Evolutionary conservation across 257 asterid genomes (phyloP).

Genomic region (Mitragyna speciosa): DNA sequence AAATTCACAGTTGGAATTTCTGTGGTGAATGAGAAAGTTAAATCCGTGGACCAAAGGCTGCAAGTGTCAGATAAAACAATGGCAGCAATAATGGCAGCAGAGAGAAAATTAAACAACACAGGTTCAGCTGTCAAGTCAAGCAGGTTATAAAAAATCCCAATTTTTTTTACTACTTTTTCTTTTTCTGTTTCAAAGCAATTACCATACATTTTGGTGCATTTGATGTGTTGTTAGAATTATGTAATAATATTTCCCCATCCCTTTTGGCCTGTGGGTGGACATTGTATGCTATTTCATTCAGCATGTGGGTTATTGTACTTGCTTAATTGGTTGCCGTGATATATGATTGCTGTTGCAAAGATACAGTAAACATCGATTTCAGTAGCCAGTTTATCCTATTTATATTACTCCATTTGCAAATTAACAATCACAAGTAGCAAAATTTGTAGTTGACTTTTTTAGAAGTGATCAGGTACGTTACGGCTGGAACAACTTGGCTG

Average conservation of each 20-base stretch:
- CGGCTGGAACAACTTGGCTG: constrained; percentile 92
- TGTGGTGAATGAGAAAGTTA: constrained; percentile 86
- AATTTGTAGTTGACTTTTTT: constrained; percentile 10
- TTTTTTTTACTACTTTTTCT: not conserved
- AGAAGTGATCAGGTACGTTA: constrained; percentile 69
- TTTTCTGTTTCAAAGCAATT: constrained; percentile 5
- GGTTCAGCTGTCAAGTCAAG: constrained; percentile 98
- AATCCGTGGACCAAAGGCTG: constrained; percentile 87
- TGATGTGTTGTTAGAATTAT: not conserved
- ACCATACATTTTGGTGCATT: not conserved
- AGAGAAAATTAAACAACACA: constrained; percentile 82
- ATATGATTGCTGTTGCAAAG: not conserved
- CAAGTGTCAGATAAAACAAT: constrained; percentile 95
- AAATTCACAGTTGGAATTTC: constrained; percentile 85
- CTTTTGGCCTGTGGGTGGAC: constrained; percentile 1
- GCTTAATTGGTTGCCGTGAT: not conserved
- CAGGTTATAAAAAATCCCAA: constrained; percentile 50
- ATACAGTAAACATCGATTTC: not conserved
- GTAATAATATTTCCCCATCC: not conserved
- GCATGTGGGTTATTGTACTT: not conserved
- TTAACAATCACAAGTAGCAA: not conserved
- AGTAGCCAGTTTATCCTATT: not conserved
- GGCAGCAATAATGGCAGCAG: constrained; percentile 96
- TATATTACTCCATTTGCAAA: not conserved
- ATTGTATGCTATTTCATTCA: not conserved